Evolutionary conservation across 306 rosid genomes (phyloP).

Genomic region (Castanea crenata): DNA sequence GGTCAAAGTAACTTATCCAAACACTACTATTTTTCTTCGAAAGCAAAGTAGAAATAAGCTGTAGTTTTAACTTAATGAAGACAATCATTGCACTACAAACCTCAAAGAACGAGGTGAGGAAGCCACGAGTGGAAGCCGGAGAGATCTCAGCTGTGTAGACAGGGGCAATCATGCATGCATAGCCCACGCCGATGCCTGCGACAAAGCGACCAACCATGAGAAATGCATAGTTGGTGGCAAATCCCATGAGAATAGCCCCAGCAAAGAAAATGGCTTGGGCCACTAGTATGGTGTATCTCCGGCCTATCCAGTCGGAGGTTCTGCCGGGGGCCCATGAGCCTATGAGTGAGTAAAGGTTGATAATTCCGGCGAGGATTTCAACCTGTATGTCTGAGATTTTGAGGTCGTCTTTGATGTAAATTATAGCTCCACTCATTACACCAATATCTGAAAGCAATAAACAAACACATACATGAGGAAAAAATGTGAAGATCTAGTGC

Average conservation of each 20-base stretch:
- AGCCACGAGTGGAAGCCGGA: constrained; percentile 79
- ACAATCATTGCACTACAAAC: constrained; percentile 22
- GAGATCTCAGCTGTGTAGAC: constrained; percentile 85
- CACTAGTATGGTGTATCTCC: constrained; percentile 72
- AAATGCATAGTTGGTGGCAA: constrained; percentile 67
- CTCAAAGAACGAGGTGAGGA: constrained; percentile 82
- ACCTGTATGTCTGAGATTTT: constrained; percentile 43
- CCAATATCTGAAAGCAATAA: constrained; percentile 60
- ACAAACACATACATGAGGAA: background rate
- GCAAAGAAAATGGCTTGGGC: constrained; percentile 61
- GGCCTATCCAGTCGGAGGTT: constrained; percentile 92
- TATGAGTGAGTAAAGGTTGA: constrained; percentile 62
- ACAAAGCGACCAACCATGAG: constrained; percentile 83
- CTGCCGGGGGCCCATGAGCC: constrained; percentile 74
- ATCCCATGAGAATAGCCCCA: constrained; percentile 83
- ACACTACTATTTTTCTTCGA: background rate
- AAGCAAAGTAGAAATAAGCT: too few species aligned
- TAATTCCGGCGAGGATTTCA: constrained; percentile 65
- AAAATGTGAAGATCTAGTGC: background rate
- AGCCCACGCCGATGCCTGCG: constrained; percentile 83
- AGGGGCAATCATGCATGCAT: constrained; percentile 75
- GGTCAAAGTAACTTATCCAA: too few species aligned
- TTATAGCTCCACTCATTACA: constrained; percentile 87
- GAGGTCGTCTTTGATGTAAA: constrained; percentile 58
- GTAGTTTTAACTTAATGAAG: background rate